Evolutionary conservation across 1,284 basidiomycete genomes (phyloP).

Genomic region (Pseudozyma hubeiensis): DNA sequence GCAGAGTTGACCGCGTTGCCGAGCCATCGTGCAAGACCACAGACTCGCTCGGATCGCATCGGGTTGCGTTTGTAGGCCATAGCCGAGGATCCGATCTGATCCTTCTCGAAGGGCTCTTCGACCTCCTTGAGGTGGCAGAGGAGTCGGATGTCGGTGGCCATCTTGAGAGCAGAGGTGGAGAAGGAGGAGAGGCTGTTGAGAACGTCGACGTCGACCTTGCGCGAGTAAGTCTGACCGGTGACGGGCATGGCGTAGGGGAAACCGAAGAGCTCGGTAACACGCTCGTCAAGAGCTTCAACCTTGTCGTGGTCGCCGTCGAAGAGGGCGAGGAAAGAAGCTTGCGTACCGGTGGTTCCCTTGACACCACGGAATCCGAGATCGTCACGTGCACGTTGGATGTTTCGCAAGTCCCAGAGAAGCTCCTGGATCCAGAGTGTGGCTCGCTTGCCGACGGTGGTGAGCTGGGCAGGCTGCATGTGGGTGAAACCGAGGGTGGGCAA

Average conservation of each 20-base stretch:
- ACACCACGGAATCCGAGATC: constrained; percentile 98
- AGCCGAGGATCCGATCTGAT: constrained; percentile 91
- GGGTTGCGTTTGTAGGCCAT: constrained; percentile 99
- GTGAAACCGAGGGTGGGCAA: constrained; percentile 85
- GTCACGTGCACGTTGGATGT: constrained; percentile 87
- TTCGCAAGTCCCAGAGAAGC: constrained; percentile 94
- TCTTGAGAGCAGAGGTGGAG: constrained; percentile 96
- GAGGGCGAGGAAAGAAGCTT: constrained; percentile 92
- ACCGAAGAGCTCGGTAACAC: constrained; percentile 82
- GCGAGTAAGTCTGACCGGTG: constrained; percentile 97
- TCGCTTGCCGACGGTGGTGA: constrained; percentile 99
- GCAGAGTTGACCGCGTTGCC: constrained; percentile 64
- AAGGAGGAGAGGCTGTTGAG: constrained; percentile 88
- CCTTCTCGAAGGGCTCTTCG: constrained; percentile 98
- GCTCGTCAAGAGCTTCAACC: constrained; percentile 87
- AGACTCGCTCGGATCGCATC: constrained; percentile 97
- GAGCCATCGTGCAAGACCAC: constrained; percentile 91
- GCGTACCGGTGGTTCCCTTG: constrained; percentile 98
- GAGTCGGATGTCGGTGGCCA: constrained; percentile 89
- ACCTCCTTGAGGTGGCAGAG: constrained; percentile 78
- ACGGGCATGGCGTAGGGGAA: constrained; percentile 97
- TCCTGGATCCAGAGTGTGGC: constrained; percentile 95
- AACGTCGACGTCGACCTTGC: constrained; percentile 96
- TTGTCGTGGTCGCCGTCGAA: constrained; percentile 89
- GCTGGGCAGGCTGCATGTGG: constrained; percentile 98